Evolutionary conservation across 2,329 filamentous ascomycete genomes (phyloP), one percentile per base, ranked within the genome.

Genomic region (Apiospora kogelbergensis): DNA sequence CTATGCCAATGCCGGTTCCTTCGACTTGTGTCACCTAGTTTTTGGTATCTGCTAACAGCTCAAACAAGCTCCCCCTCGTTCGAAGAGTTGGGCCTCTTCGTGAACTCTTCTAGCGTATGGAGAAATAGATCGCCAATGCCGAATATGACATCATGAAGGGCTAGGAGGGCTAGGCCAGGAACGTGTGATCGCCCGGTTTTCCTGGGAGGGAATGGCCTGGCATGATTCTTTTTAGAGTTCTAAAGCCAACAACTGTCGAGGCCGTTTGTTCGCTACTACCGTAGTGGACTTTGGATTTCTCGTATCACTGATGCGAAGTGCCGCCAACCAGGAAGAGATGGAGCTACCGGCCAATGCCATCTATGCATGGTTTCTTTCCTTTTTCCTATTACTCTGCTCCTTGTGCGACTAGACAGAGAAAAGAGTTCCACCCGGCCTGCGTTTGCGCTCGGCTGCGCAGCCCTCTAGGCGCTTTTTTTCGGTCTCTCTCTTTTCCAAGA

Each of bases 71-170:
- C 53, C 48, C 53, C 53, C 53, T 60, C 26, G 53, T 37, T 60
- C 13, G 26, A 11, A 60, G 30, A 60, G 53, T 37, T 60, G 53
- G 30, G 17, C 17, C 53, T n/a, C 9, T 60, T 37, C 30, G n/a
- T n/a, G 53, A 60, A 37, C 53, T 37, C 53, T 60, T 60, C 53
- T 60, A 60, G 53, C 53, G 53, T 37, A 60, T 60, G 53, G 53
- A 60, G 53, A 60, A 60, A 65, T 10, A 26, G 63, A 44, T 65
- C 63, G 63, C 63, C 63, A 65, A 65, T 65, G 63, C 63, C 63
- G 63, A 42, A 42, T 6, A 65, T 65, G 63, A 65, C 63, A 65
- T 65, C 63, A 65, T 42, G 20, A 37, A 30, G 7, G 24, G 13
- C 24, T 15, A 53, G 13, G 53, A 57, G 24, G 24, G 26, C 48